Evolutionary conservation across 768 basidiomycete species (phyloP).

Genomic region (Russula dissimulans): DNA sequence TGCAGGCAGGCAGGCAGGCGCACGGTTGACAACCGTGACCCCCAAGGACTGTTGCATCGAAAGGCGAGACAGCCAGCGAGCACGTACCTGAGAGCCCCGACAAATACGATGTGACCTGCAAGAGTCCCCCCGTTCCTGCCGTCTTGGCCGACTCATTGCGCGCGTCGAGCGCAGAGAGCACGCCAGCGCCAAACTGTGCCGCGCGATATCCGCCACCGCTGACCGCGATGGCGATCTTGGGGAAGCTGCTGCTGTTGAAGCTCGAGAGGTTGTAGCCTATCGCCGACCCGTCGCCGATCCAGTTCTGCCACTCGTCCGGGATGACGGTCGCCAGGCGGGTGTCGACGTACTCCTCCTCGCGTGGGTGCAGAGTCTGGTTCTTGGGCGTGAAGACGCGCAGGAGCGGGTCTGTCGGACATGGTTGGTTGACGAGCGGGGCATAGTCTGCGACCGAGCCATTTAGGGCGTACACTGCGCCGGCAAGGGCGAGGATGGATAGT

Average conservation of each 20-base stretch:
- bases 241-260: constrained; percentile 34
- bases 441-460: constrained; percentile 34
- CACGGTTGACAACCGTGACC: no score
- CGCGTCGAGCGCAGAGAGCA: constrained; percentile 49
- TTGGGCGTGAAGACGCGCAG: constrained; percentile 43
- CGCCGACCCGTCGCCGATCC: constrained; percentile 46
- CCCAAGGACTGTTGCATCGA: no score
- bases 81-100: constrained; percentile 52
- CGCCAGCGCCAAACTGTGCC: constrained; percentile 55
- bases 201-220: constrained; percentile 66
- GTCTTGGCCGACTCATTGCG: constrained; percentile 48
- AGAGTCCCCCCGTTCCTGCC: constrained; percentile 54
- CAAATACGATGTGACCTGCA: constrained; percentile 65
- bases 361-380: constrained; percentile 42
- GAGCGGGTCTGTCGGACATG: constrained; percentile 43
- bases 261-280: constrained; percentile 44
- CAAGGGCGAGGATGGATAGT: not conserved
- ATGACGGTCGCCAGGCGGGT: constrained; percentile 34
- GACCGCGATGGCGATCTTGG: constrained; percentile 53
- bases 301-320: constrained; percentile 44
- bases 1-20: not conserved
- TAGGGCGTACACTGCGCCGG: not conserved
- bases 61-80: no score
- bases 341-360: constrained; percentile 40
- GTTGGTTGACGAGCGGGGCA: constrained; percentile 39